Conservation (phyloP, 164 flowering plant species). For the Vitis rupestris region DNA sequence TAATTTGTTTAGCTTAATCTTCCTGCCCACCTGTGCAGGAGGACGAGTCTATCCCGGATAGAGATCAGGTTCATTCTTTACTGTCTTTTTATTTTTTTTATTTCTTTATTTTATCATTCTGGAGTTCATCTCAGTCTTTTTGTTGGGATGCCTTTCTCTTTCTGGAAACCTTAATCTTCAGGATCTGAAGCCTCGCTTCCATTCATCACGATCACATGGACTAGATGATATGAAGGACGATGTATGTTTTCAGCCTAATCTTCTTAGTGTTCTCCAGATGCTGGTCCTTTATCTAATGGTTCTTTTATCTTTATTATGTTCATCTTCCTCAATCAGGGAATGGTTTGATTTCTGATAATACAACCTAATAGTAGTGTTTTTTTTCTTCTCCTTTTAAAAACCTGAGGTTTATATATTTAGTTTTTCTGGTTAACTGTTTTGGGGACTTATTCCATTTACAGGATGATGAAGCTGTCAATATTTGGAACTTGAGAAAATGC, state of each 20-base stretch:
- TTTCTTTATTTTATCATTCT: not conserved
- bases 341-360: too few species aligned
- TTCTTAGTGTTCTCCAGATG: not conserved
- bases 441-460: conserved; percentile 21
- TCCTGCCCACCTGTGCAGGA: conserved; percentile 57
- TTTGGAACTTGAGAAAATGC: conserved; percentile 96
- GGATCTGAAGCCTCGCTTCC: conserved; percentile 99
- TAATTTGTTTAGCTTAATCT: conserved; percentile 12
- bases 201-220: conserved; percentile 91
- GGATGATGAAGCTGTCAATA: conserved; percentile 94
- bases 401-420: not conserved
- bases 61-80: conserved; percentile 75
- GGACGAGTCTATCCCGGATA: conserved; percentile 88
- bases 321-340: too few species aligned
- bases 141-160: conserved; percentile 1
- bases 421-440: not conserved
- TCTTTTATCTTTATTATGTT: too few species aligned
- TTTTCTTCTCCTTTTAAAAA: not conserved
- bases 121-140: too few species aligned
- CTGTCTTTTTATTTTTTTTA: not conserved
- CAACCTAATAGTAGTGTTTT: too few species aligned
- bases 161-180: conserved; percentile 17
- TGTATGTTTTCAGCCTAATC: conserved; percentile 41
- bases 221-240: conserved; percentile 83
- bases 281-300: too few species aligned